Base-by-base conservation (phyloP, 2,329 filamentous ascomycete genomes). In the Aureobasidium subglaciale region DNA sequence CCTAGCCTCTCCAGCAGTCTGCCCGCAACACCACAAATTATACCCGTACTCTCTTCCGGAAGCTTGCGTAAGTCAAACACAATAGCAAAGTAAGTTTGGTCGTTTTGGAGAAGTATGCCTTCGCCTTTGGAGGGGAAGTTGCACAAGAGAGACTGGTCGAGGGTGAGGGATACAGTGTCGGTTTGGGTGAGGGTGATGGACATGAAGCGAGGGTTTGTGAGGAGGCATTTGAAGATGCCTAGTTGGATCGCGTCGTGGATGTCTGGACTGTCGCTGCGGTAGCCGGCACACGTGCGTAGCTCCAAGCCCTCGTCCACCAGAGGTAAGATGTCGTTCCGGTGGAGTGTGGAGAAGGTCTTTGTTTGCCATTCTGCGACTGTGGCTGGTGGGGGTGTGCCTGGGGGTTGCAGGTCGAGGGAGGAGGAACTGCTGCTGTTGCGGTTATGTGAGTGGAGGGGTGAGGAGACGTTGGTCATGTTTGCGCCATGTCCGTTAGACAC, bases 21-120 rank as follows among this genome's bases (percentile, higher is more conserved):
- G 24, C 90, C 89, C 0, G 92, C 91, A 2, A 99, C 89, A 25
- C 93, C 92, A 63, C 91, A 96, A 3, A 99, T 90, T 57, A 99
- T 96, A 20, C 92, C 92, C 0, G 91, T 95, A 7, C 90, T 90
- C 69, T 96, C 90, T 38, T 92, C 79, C 0, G 92, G 88, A 37
- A 97, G 75, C 38, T 83, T 83, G 18, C 82, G 83, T 24, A 99
- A 78, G 64, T 97, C 90, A 3, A 99, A 79, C 57, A 90, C 92
- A 63, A 99, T 93, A 1, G 93, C 90, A 1, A 95, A 83, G 30
- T 68, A 30, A 91, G 77, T 57, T 82, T 83, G 61, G 84, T 84
- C 43, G 82, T 88, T 59, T 85, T 81, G 90, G 0, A 96, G 81
- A 2, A 97, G 74, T 0, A 89, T 81, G 63, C 87, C 85, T 18